Conservation (phyloP, 148 eudicot genomes). For the Vaccinium macrocarpon region DNA sequence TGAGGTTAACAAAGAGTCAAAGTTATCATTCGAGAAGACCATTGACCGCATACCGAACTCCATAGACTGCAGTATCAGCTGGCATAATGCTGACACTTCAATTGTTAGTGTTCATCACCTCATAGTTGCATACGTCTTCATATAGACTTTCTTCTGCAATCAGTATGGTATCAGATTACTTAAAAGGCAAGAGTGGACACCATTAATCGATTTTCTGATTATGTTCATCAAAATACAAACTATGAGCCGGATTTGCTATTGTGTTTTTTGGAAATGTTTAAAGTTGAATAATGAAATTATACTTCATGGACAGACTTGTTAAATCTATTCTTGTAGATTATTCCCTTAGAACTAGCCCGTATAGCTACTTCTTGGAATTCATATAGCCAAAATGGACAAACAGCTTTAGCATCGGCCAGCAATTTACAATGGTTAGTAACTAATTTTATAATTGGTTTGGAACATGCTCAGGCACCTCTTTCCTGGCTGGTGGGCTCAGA, state of each 20-base stretch:
- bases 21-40: slow-evolving; percentile 83
- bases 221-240: background rate
- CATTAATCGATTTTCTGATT: background rate
- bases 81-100: slow-evolving; percentile 93
- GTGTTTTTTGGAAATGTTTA: background rate
- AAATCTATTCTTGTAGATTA: background rate
- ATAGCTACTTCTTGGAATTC: background rate
- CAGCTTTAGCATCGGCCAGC: background rate
- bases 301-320: background rate
- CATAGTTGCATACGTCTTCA: background rate
- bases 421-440: background rate
- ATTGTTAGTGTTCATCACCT: slow-evolving; percentile 37
- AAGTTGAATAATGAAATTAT: background rate
- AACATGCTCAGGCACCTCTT: slow-evolving; percentile 65
- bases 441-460: background rate
- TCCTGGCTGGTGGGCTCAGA: slow-evolving; percentile 94
- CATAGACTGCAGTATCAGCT: slow-evolving; percentile 73
- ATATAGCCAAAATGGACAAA: background rate
- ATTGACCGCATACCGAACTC: slow-evolving; percentile 59
- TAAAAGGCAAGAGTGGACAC: background rate
- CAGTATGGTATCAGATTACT: background rate
- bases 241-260: background rate
- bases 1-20: slow-evolving; percentile 95
- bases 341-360: background rate
- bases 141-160: background rate